These are phyloP conservation scores for Aspergillus ostianus DNA, from an alignment of 495 filamentous ascomycete genomes.

Conservation along the genomic window DNA sequence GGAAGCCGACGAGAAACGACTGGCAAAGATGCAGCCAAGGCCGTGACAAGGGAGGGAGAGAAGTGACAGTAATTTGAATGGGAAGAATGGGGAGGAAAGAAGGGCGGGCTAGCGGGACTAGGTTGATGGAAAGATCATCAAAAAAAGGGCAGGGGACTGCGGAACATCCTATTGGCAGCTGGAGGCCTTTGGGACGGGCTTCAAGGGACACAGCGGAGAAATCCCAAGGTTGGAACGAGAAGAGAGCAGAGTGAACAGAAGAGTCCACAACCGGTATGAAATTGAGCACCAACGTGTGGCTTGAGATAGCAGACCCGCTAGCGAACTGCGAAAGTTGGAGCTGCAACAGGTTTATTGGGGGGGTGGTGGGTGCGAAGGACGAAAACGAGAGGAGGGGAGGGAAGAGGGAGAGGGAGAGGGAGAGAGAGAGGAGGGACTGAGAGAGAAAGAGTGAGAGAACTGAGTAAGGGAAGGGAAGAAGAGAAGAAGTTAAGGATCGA, in stretches of 20 bases:
- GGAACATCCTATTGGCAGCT: slow-evolving; percentile 1
- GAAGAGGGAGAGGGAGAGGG: slow-evolving; percentile 5
- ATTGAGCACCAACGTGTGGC: slow-evolving; percentile 30
- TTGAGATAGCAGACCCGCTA: slow-evolving; percentile 28
- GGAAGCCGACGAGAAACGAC: slow-evolving; percentile 2
- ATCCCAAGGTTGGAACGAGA: slow-evolving; percentile 10
- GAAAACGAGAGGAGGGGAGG: slow-evolving; percentile 9
- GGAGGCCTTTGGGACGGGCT: neutral
- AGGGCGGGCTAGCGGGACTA: slow-evolving; percentile 7
- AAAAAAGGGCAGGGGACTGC: slow-evolving; percentile 3
- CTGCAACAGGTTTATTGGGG: slow-evolving; percentile 7
- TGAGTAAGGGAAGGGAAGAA: neutral
- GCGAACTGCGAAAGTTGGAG: slow-evolving; percentile 22
- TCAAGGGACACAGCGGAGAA: neutral
- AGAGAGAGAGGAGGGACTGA: slow-evolving; percentile 2
- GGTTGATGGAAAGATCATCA: slow-evolving; percentile 4
- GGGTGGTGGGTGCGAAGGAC: neutral
- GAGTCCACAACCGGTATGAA: no score
- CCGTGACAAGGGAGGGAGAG: slow-evolving; percentile 6
- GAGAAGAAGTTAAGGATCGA: neutral
- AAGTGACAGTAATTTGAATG: slow-evolving; percentile 5
- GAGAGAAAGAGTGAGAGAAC: neutral
- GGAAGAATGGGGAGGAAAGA: slow-evolving; percentile 6
- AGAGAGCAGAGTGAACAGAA: slow-evolving; percentile 16
- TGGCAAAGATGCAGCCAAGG: slow-evolving; percentile 6